A percentile compares a stretch with the other conserved stretches of the same genome.
Evolutionary conservation across 768 basidiomycete species (phyloP).

Genomic region (Lactarius sanguifluus): DNA sequence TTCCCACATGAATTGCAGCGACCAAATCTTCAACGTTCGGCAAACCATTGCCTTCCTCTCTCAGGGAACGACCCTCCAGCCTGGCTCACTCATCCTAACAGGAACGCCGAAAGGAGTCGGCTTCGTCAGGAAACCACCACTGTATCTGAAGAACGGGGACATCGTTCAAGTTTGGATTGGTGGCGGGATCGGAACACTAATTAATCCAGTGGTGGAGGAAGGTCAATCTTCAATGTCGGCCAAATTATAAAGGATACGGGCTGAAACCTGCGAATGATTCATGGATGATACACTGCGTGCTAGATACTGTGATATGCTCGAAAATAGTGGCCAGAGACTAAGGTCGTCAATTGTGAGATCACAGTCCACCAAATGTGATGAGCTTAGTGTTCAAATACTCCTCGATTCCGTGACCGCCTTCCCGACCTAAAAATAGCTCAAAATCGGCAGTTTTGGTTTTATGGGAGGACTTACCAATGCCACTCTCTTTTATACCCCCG

Average conservation of each 20-base stretch:
- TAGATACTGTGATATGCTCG: not conserved
- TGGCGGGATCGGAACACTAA: constrained; percentile 72
- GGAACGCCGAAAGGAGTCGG: constrained; percentile 84
- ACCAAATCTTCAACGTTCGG: constrained; percentile 79
- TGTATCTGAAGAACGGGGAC: constrained; percentile 75
- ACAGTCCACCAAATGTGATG: constrained; percentile 77
- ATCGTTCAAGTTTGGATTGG: constrained; percentile 66
- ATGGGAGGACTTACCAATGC: constrained; percentile 46
- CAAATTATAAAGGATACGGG: constrained; percentile 40
- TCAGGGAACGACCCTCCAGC: constrained; percentile 79
- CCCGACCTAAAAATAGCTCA: constrained; percentile 51
- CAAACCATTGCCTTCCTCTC: constrained; percentile 80
- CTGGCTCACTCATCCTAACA: constrained; percentile 81
- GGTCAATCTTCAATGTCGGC: constrained; percentile 35
- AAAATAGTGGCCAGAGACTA: not conserved
- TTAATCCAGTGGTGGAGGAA: constrained; percentile 79
- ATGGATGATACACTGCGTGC: not conserved
- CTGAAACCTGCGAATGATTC: not conserved
- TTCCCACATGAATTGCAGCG: constrained; percentile 42
- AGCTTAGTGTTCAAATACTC: constrained; percentile 85
- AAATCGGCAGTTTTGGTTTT: constrained; percentile 23
- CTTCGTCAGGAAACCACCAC: constrained; percentile 66
- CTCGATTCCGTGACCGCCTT: constrained; percentile 86
- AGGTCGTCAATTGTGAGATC: not conserved
- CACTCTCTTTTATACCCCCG: constrained; percentile 90